Conservation (phyloP, 108 stramenopile genomes). For the Nannochloropsis gaditana region DNA sequence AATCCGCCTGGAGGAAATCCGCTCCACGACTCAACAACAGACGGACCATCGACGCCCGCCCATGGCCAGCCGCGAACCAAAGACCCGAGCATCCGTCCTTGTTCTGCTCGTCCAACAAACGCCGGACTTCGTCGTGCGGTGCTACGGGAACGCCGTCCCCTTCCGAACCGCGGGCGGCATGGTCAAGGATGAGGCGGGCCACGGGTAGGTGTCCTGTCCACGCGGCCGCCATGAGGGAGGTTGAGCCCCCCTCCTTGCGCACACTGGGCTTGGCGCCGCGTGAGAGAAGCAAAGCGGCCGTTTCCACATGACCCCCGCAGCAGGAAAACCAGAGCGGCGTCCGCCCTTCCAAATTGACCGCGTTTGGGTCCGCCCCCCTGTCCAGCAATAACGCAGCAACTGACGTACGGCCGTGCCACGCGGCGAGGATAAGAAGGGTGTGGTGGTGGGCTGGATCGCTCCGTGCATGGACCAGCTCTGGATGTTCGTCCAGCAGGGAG, state of each 20-base stretch:
- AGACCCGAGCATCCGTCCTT: neutral
- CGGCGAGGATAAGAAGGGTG: neutral
- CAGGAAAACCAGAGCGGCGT: neutral
- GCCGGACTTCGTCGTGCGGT: neutral
- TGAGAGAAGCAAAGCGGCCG: neutral
- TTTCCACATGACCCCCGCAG: slow-evolving; percentile 6
- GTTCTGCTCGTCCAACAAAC: neutral
- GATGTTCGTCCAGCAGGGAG: slow-evolving; percentile 5
- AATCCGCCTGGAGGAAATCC: slow-evolving; percentile 9
- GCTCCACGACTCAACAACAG: neutral
- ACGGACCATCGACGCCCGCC: neutral
- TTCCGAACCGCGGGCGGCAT: neutral
- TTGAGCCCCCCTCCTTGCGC: neutral
- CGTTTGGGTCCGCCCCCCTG: neutral
- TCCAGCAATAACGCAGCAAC: neutral
- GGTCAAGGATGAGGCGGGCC: neutral
- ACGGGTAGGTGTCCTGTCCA: neutral
- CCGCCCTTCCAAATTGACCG: neutral
- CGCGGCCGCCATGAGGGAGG: neutral
- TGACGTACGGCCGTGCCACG: neutral
- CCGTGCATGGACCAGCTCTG: neutral
- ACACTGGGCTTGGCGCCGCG: neutral
- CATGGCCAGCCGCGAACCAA: slow-evolving; percentile 1
- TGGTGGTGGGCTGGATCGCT: neutral
- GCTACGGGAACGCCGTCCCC: neutral